Conservation (phyloP, 2,329 filamentous ascomycete species). For the Leptographium flavum region DNA sequence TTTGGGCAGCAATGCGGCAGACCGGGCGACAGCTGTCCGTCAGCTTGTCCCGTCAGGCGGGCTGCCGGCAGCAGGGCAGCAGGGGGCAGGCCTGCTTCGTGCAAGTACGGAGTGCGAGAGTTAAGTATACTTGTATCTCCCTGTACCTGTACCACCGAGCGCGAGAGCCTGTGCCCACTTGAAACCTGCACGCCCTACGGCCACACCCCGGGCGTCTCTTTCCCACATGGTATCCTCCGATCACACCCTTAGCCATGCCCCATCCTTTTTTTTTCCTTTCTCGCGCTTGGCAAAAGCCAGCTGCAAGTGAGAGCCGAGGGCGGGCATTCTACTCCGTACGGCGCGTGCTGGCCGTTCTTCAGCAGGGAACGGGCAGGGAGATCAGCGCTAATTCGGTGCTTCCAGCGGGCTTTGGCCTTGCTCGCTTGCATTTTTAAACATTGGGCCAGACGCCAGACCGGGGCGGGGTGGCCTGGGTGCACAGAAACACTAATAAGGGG, state of each 20-base stretch:
- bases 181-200: background rate
- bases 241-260: background rate
- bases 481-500: conserved; percentile 4
- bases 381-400: conserved; percentile 1
- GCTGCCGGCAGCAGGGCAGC: too few species aligned
- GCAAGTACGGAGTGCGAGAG: background rate
- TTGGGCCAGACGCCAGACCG: background rate
- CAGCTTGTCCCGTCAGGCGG: too few species aligned
- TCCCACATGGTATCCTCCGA: background rate
- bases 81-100: background rate
- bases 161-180: background rate
- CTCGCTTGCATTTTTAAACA: background rate
- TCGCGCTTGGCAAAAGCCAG: background rate
- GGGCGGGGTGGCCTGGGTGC: background rate
- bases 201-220: background rate
- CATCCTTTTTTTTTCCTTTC: too few species aligned
- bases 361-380: background rate
- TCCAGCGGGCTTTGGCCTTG: background rate
- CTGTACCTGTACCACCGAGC: background rate
- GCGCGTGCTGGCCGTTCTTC: background rate
- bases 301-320: background rate
- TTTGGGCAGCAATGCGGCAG: too few species aligned
- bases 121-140: too few species aligned
- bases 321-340: too few species aligned
- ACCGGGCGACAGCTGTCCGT: too few species aligned